A percentile compares a stretch with the other conserved stretches of the same genome.
Evolutionary conservation across 805 yeast genomes (phyloP).

Genomic region (Metschnikowia peoriensis): DNA sequence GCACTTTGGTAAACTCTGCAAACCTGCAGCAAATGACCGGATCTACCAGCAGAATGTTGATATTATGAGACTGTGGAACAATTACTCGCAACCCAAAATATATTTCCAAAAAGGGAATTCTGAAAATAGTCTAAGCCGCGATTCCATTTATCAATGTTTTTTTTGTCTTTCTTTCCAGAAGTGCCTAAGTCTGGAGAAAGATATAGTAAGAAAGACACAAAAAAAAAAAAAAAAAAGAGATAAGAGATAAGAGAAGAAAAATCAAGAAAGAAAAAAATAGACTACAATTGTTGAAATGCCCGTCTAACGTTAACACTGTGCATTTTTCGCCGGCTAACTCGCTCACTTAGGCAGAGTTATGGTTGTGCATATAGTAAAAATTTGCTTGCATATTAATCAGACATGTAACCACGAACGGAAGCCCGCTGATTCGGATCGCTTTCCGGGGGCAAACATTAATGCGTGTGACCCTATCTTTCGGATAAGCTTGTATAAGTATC

Average conservation of each 20-base stretch:
- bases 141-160: no score
- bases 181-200: not conserved
- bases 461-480: not conserved
- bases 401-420: constrained; percentile 8
- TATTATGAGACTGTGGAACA: not conserved
- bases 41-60: constrained; percentile 3
- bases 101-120: not conserved
- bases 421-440: not conserved
- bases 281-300: not conserved
- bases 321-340: not conserved
- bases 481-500: constrained; percentile 2
- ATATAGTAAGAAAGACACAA: no score
- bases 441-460: constrained; percentile 6
- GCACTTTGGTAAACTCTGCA: not conserved
- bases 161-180: not conserved
- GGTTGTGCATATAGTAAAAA: not conserved
- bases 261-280: not conserved
- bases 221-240: no score
- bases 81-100: not conserved
- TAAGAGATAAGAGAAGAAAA: no score
- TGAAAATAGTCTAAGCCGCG: not conserved
- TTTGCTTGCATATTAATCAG: constrained; percentile 1
- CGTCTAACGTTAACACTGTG: not conserved
- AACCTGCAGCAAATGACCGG: not conserved
- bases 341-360: not conserved